Evolutionary conservation across 441 rosid genomes (phyloP), one percentile per base, ranked within the genome.

Genomic region (Biscutella auriculata): DNA sequence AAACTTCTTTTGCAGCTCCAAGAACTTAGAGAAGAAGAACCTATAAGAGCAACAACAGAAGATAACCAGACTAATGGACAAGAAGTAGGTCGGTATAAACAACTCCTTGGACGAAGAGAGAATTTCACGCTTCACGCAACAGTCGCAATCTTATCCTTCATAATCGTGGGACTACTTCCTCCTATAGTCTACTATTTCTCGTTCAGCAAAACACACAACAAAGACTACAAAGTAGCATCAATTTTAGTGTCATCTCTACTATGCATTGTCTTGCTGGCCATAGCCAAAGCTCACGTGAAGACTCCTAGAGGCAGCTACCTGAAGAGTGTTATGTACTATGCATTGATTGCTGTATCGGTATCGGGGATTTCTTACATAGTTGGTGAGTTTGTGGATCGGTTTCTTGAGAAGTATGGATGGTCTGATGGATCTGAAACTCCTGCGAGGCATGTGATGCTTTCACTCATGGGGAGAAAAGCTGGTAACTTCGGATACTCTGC

Each of bases 21-120:
- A 53, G 98, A 87, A 53, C 85, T 93, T 53, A 57, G 73, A 48
- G 97, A 87, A 21, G 70, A 88, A 63, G 91, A 65, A 67, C 78
- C 68, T 3, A 78, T 77, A 23, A 54, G 21, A 40, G 40, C 51
- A 40, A 13, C 45, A 33, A 34, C 76, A 2, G 60, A 66, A 8
- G 65, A 42, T 50, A 61, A 43, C 50, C 55, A 51, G 54, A 45
- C 12, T 6, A 49, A 54, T 2, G 42, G 26, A 35, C 71, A 6
- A 53, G 58, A 36, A 48, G 83, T 66, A 68, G 84, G 77, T 58
- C 87, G 79, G 16, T 88, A 87, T 74, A 69, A 68, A 14, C 54
- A 41, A 67, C 68, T 67, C 32, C 82, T 88, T 0, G 98, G 98
- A 62, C 68, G 69, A 47, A 60, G 79, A 69, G 70, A 75, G 34